Base-by-base conservation (phyloP, 2,329 filamentous ascomycete genomes). In the Plenodomus tracheiphilus region DNA sequence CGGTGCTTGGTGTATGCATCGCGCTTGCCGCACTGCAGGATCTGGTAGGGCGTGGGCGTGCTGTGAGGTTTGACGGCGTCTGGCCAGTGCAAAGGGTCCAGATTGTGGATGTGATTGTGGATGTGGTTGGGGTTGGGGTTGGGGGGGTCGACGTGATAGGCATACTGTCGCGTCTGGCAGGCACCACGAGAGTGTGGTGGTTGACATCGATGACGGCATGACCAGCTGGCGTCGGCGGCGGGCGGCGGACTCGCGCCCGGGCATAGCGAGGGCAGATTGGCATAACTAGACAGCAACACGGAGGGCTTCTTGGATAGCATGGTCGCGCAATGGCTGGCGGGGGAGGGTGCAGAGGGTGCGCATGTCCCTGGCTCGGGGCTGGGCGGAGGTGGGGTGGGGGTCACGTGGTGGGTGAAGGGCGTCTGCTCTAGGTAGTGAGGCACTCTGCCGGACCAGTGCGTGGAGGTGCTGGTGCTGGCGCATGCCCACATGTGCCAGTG, bases 1-100 rank as follows among this genome's bases (percentile, higher is more conserved):
- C 85, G 85, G 37, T 80, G 76, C 74, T 99, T 97, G 54, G 83
- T 86, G 72, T 99, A 97, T 2, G 85, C 81, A 13, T 84, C 85
- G 48, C 77, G 77, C 59, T 76, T 82, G 45, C 77, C 74, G 56
- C 82, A 76, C 25, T 82, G 79, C 64, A 97, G 86, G 67, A 99
- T 89, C 65, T 97, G 89, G 75, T 99, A 97, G 1, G 94, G 94
- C 0, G 92, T 93, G 1, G 89, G 89, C 20, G 70, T 66, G 15
- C 69, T 56, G 39, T 74, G 73, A 15, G 75, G 76, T 45, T 49
- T 63, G 17, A 62, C 46, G 18, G 64, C 54, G 9, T 63, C 64
- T 17, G 71, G 71, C 71, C 71, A 74, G 45, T 43, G 54, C 30
- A 61, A 44, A 37, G 63, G 58, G 47, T 67, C 65, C 30, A 52